Evolutionary conservation across 2,329 filamentous ascomycete species (phyloP), one percentile per base, ranked within the genome.

Genomic region (Nemania abortiva): DNA sequence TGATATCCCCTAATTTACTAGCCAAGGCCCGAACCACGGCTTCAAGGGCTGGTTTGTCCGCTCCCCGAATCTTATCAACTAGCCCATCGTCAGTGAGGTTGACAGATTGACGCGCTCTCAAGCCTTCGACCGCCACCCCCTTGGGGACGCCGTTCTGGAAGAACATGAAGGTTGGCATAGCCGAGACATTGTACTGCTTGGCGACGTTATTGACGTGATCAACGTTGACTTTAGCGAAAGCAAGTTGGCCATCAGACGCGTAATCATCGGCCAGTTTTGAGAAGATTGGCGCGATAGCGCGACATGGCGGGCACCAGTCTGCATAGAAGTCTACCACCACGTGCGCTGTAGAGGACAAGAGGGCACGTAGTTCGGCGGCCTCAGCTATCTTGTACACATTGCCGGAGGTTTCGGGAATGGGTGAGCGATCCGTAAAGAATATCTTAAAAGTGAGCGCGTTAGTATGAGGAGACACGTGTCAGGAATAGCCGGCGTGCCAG

Each of bases 121-220:
- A 22, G 18, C 65, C 64, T 6, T 47, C 68, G 20, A 67, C 56
- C 15, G 29, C 34, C 2, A 68, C 68, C 0, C 65, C 68, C 22
- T 52, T 50, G 10, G 69, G 62, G 49, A 34, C 39, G 63, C 85
- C 85, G 66, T 86, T 79, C 76, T 84, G 81, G 77, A 89, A 88
- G 79, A 88, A 84, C 75, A 86, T 80, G 74, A 89, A 88, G 55
- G 86, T 86, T 18, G 87, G 87, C 80, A 89, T 85, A 73, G 84
- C 83, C 18, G 81, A 81, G 73, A 89, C 81, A 74, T 79, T 77
- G 73, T 87, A 86, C 73, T 84, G 80, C 10, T 75, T 74, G 60
- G 86, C 83, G 18, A 88, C 80, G 52, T 84, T 82, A 54, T 82
- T 79, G 10, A 84, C 81, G 37, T 82, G 79, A 76, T 89, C 87